A percentile compares a stretch with the other conserved stretches of the same genome.
Evolutionary conservation across 2,329 filamentous ascomycete genomes (phyloP).

Genomic region (Berkeleyomyces rouxiae): DNA sequence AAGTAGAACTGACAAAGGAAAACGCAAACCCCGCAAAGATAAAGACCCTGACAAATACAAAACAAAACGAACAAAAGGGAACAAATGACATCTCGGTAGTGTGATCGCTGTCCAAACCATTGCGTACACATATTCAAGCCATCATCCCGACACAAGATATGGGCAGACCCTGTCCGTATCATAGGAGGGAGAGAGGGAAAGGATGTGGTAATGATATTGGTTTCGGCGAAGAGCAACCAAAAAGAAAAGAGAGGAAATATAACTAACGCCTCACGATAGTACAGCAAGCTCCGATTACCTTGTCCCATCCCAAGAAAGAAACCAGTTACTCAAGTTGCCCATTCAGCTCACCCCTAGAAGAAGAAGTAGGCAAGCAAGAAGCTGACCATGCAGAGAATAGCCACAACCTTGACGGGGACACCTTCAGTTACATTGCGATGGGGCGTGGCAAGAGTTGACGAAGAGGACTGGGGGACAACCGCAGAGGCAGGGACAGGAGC

Average conservation of each 20-base stretch:
- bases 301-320: background rate
- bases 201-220: background rate
- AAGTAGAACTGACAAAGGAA: background rate
- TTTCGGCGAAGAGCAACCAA: background rate
- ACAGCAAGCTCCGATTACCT: background rate
- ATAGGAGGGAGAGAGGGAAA: background rate
- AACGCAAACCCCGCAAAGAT: background rate
- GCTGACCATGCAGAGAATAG: slow-evolving; percentile 68
- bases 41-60: background rate
- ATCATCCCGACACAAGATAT: too few species aligned
- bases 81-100: background rate
- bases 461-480: background rate
- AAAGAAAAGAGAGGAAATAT: background rate
- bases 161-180: too few species aligned
- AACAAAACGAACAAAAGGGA: background rate
- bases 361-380: slow-evolving; percentile 94
- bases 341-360: slow-evolving; percentile 42
- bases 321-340: background rate
- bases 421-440: slow-evolving; percentile 34
- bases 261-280: background rate
- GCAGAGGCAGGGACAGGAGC: background rate
- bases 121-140: background rate
- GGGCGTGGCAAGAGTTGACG: slow-evolving; percentile 4
- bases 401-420: slow-evolving; percentile 73
- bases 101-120: background rate